These are phyloP conservation scores for Teratosphaeriaceae sp. DNA, from an alignment of 2,329 filamentous ascomycete species.

Conservation along the genomic window DNA sequence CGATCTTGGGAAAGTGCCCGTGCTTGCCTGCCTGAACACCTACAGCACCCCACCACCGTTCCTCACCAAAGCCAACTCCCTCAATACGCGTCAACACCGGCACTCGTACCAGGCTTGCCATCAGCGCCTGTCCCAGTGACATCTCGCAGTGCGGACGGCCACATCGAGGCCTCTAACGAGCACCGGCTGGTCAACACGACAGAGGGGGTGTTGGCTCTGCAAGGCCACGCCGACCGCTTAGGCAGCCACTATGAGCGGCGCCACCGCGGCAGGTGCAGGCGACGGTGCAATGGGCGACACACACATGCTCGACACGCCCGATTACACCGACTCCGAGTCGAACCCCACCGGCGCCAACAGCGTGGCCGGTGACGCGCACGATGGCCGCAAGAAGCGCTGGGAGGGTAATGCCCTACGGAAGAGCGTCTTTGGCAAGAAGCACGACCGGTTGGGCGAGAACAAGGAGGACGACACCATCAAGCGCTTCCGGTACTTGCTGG, in stretches of 20 bases:
- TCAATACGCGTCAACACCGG: no score
- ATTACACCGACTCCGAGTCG: constrained; percentile 61
- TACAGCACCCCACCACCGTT: no score
- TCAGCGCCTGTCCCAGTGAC: no score
- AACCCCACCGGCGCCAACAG: constrained; percentile 72
- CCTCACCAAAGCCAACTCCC: no score
- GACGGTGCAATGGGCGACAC: constrained; percentile 26
- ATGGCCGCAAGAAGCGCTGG: constrained; percentile 78
- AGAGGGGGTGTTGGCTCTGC: no score
- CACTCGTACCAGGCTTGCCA: no score
- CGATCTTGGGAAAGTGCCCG: no score
- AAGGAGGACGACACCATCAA: constrained; percentile 97
- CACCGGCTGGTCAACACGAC: no score
- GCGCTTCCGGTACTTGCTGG: constrained; percentile 88
- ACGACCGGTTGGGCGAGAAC: constrained; percentile 82
- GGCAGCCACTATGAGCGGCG: constrained; percentile 15
- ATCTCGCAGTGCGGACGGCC: no score
- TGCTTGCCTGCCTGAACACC: no score
- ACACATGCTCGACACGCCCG: constrained; percentile 50
- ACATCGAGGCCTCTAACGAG: no score
- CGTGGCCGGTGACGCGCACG: constrained; percentile 67
- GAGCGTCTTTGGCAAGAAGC: constrained; percentile 91
- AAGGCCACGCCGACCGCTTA: no score
- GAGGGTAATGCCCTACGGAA: constrained; percentile 86
- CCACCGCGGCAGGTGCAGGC: constrained; percentile 21